Percentiles rank a stretch among this genome's conserved stretches.
phyloP scores from a whole-genome alignment of 805 yeast genomes.

The Cyberlindnera maritima region DNA sequence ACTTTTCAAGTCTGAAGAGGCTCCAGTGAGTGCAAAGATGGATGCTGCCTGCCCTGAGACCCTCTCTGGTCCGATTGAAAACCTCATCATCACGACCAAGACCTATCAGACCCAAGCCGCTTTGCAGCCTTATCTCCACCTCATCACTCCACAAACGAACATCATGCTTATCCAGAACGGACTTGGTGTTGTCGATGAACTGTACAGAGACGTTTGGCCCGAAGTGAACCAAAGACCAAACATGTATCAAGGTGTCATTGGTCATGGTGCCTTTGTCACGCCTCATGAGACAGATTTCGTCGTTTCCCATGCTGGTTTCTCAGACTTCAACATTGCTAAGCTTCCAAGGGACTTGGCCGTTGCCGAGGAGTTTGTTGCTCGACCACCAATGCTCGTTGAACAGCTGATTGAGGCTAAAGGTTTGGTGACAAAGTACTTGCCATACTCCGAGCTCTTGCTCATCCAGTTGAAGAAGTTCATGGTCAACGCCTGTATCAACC shows the following conservation, averaged over 20 bases:
- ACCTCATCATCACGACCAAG: constrained; percentile 76
- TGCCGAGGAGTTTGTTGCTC: constrained; percentile 4
- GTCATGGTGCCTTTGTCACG: constrained; percentile 74
- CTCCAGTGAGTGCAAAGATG: constrained; percentile 2
- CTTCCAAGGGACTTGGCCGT: constrained; percentile 42
- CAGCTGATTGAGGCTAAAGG: constrained; percentile 29
- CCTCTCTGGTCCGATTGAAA: constrained; percentile 37
- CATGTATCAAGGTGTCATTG: constrained; percentile 71
- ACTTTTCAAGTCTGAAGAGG: constrained; percentile 21
- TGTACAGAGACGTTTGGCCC: constrained; percentile 57
- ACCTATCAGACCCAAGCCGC: constrained; percentile 72
- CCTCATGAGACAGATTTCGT: constrained; percentile 26
- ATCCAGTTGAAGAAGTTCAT: constrained; percentile 75
- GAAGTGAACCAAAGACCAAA: constrained; percentile 45
- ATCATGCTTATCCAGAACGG: constrained; percentile 85
- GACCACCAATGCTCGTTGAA: constrained; percentile 23
- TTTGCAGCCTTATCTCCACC: constrained; percentile 47
- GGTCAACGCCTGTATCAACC: constrained; percentile 81
- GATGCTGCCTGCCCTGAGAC: constrained; percentile 17
- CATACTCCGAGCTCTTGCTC: constrained; percentile 47
- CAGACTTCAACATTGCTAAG: constrained; percentile 56
- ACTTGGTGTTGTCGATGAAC: constrained; percentile 67
- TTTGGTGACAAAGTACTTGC: constrained; percentile 31
- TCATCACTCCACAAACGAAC: constrained; percentile 51
- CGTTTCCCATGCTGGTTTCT: constrained; percentile 67